Evolutionary conservation across 2,329 filamentous ascomycete species (phyloP), one percentile per base, ranked within the genome.

Genomic region (Tolypocladium tundrense): DNA sequence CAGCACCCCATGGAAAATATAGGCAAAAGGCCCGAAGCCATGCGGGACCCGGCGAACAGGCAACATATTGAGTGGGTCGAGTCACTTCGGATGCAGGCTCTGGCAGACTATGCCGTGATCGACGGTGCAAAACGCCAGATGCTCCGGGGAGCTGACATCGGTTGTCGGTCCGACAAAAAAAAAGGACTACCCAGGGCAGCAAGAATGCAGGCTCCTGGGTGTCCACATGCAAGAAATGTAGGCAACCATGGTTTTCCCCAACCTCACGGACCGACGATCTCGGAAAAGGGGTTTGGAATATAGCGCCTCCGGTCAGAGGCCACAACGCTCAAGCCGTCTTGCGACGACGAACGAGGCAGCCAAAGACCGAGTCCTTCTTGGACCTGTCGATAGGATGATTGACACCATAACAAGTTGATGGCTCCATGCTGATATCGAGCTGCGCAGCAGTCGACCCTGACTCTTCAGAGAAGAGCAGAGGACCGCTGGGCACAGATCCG

Each of bases 341-440:
- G 75, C 77, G 66, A 77, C 72, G 75, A 82, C 86, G 86, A 89
- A 79, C 84, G 83, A 81, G 82, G 83, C 81, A 79, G 76, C 77
- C 74, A 75, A 74, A 77, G 76, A 73, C 78, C 79, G 76, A 74
- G 77, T 94, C 83, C 69, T 74, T 96, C 87, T 95, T 74, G 90
- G 87, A 94, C 86, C 89, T 94, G 91, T 96, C 90, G 88, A 91
- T 90, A 85, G 88, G 88, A 92, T 79, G 75, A 90, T 88, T 86
- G 82, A 88, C 87, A 91, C 84, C 88, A 91, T 86, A 75, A 69
- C 71, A 74, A 72, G 72, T 73, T 75, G 83, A 86, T 90, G 88
- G 86, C 87, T 91, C 88, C 88, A 86, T 90, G 73, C 71, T 70
- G 77, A 82, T 85, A 90, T 90, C 88, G 89, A 93, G 84, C 86